These are phyloP conservation scores for Pyronema domesticum DNA, from an alignment of 495 filamentous ascomycete genomes.

Conservation along the genomic window DNA sequence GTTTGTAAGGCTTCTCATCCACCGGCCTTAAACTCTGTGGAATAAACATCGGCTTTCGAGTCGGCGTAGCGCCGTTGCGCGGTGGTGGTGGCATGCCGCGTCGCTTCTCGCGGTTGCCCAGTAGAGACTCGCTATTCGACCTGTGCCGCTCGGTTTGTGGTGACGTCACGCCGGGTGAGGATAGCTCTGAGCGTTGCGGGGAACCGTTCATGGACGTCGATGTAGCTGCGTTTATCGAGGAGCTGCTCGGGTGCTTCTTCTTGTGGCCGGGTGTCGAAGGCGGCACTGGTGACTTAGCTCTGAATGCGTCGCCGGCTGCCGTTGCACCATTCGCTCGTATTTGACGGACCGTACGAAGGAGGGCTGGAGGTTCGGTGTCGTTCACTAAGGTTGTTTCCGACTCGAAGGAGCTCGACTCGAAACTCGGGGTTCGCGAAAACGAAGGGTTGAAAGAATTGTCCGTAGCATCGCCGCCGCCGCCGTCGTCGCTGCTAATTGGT, in stretches of 20 bases:
- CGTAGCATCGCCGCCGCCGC: conserved; percentile 13
- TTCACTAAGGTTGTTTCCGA: conserved; percentile 1
- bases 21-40: background rate
- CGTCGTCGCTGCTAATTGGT: conserved; percentile 31
- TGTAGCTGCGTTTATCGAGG: conserved; percentile 2
- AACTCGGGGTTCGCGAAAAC: conserved; percentile 16
- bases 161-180: background rate
- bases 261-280: background rate
- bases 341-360: background rate
- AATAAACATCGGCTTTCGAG: background rate
- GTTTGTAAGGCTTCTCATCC: conserved; percentile 15
- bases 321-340: background rate
- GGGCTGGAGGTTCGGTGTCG: background rate
- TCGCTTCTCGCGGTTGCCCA: conserved; percentile 1
- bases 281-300: conserved; percentile 1
- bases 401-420: background rate
- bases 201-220: background rate
- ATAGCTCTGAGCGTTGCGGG: background rate
- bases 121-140: conserved; percentile 5
- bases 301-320: background rate
- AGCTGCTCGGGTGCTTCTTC: conserved; percentile 3
- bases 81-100: conserved; percentile 2
- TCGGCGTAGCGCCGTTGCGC: background rate
- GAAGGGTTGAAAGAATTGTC: conserved; percentile 21
- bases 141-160: conserved; percentile 2